Conservation (phyloP, 768 basidiomycete genomes). For the Leccinellum rugosiceps region DNA sequence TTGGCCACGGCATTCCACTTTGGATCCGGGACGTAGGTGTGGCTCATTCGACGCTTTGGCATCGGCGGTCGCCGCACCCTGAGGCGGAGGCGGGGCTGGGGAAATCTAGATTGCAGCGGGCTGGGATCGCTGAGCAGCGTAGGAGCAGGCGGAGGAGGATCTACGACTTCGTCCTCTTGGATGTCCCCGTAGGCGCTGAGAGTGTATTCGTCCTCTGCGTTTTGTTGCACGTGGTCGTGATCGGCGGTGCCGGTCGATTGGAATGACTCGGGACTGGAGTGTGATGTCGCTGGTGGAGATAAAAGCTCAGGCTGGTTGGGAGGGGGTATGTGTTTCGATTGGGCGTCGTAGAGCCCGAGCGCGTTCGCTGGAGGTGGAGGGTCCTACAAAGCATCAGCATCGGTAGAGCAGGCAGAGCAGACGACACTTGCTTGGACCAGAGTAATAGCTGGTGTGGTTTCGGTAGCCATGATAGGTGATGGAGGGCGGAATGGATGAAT, state of each 20-base stretch:
- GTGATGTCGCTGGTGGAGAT: background rate
- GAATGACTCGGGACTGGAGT: background rate
- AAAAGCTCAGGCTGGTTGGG: background rate
- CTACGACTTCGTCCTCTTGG: constrained; percentile 37
- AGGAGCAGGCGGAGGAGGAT: constrained; percentile 25
- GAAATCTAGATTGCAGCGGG: background rate
- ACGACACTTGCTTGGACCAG: constrained; percentile 2
- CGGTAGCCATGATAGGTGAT: constrained; percentile 8
- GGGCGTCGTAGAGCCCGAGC: background rate
- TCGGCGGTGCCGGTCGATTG: background rate
- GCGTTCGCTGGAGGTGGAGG: constrained; percentile 1
- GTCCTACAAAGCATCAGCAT: constrained; percentile 6
- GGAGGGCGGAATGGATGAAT: no score
- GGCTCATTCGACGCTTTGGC: constrained; percentile 22
- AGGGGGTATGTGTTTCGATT: background rate
- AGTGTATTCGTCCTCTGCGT: constrained; percentile 35
- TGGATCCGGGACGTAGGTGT: constrained; percentile 9
- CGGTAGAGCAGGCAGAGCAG: background rate
- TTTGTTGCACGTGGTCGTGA: background rate
- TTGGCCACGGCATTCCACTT: background rate
- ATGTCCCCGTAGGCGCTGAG: constrained; percentile 46
- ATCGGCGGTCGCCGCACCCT: constrained; percentile 26
- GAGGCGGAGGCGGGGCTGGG: constrained; percentile 23
- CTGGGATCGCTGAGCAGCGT: background rate
- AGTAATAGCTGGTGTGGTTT: background rate